Base-by-base conservation (phyloP, 2,329 filamentous ascomycete species). In the Remersonia thermophila region DNA sequence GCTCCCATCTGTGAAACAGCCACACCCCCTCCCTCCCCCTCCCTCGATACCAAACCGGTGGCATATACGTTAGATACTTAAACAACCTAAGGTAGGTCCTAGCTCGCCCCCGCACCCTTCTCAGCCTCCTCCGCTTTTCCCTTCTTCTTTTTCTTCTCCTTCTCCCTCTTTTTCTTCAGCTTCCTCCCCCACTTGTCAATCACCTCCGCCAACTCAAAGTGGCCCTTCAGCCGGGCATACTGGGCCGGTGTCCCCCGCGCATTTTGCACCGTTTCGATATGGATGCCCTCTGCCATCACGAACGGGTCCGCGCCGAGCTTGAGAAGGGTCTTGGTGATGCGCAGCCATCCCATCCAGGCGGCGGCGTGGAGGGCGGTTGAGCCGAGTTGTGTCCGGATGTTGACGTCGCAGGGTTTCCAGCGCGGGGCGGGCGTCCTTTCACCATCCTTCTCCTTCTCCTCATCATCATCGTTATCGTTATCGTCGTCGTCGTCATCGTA, bases 31-130 rank as follows among this genome's bases (percentile, higher is more conserved):
- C n/a, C n/a, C n/a, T n/a, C n/a, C n/a, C n/a, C n/a, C n/a, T n/a
- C n/a, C n/a, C n/a, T n/a, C n/a, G n/a, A n/a, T n/a, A n/a, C n/a
- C n/a, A n/a, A n/a, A n/a, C n/a, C n/a, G n/a, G n/a, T n/a, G n/a
- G n/a, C n/a, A n/a, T n/a, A n/a, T n/a, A n/a, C n/a, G n/a, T n/a
- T n/a, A n/a, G n/a, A n/a, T n/a, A n/a, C n/a, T n/a, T n/a, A n/a
- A n/a, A n/a, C n/a, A n/a, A n/a, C n/a, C n/a, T n/a, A n/a, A n/a
- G n/a, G n/a, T 11, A 28, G 3, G 34, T 28, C 10, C 31, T 9
- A 16, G 3, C 8, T 14, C 18, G 18, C 15, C 32, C 18, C 37
- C 39, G 27, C 27, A 37, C 33, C 44, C 43, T 27, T 40, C 42
- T 13, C 17, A 17, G 10, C 35, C 16, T 28, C 25, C 32, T 23